Evolutionary conservation across 768 basidiomycete genomes (phyloP).

Genomic region (Auriscalpium vulgare): DNA sequence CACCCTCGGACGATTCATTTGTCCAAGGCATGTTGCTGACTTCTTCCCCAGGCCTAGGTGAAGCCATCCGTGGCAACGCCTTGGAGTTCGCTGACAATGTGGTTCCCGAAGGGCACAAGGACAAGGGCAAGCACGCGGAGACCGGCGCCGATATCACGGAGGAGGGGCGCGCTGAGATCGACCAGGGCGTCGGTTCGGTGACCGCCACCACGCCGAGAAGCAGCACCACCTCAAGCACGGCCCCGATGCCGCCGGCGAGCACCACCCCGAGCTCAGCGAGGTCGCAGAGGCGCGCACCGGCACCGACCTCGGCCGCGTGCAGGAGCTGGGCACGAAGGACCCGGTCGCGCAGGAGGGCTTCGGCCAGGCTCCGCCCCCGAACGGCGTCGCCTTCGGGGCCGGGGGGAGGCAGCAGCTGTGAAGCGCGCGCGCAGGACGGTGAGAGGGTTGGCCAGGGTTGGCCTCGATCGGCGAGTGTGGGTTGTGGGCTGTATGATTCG

Average conservation of each 20-base stretch:
- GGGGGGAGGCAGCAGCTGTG: too few species aligned
- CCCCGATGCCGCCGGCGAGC: neutral
- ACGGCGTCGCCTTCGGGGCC: too few species aligned
- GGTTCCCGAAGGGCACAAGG: neutral
- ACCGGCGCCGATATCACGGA: too few species aligned
- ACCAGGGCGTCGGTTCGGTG: too few species aligned
- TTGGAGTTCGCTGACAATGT: neutral
- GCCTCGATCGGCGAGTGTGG: too few species aligned
- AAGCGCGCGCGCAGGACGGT: too few species aligned
- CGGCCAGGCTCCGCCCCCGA: neutral
- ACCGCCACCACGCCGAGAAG: neutral
- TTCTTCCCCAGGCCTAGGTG: neutral
- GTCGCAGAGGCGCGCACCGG: neutral
- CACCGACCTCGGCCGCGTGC: neutral
- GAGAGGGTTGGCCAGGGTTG: too few species aligned
- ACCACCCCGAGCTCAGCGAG: too few species aligned
- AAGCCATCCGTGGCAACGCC: neutral
- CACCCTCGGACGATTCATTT: neutral
- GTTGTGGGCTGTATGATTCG: too few species aligned
- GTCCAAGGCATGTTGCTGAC: neutral
- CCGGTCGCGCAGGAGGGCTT: neutral
- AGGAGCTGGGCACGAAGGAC: neutral
- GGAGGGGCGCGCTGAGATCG: too few species aligned
- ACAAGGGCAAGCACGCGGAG: neutral
- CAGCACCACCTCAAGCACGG: neutral